phyloP scores from a whole-genome alignment of 2,329 filamentous ascomycete genomes.

The Verticillium nonalfalfae region DNA sequence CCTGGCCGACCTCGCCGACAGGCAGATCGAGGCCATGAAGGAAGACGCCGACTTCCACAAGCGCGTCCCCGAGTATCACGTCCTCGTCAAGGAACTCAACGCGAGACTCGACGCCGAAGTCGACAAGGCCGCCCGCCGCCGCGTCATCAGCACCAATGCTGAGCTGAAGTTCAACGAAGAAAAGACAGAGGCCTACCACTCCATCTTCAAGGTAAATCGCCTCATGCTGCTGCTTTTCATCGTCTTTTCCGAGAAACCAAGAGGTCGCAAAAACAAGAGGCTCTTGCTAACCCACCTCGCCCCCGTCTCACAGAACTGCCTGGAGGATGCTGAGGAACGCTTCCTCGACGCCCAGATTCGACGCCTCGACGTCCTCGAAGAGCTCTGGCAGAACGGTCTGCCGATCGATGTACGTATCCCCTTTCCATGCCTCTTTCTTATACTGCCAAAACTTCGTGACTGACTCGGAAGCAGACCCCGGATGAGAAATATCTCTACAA shows the following conservation, averaged over 20 bases:
- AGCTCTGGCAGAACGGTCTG: constrained; percentile 34
- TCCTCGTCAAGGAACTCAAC: constrained; percentile 43
- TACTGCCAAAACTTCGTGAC: constrained; percentile 8
- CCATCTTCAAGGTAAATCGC: constrained; percentile 31
- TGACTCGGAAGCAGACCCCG: constrained; percentile 22
- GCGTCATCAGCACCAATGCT: constrained; percentile 15
- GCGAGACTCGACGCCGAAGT: constrained; percentile 22
- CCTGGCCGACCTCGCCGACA: constrained; percentile 58
- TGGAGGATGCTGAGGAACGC: constrained; percentile 30
- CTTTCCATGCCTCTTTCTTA: neutral
- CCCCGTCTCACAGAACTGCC: constrained; percentile 23
- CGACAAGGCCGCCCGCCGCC: constrained; percentile 21
- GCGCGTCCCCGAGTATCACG: constrained; percentile 44
- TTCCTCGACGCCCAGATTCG: constrained; percentile 39
- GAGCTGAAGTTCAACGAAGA: constrained; percentile 31
- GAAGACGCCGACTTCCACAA: constrained; percentile 46
- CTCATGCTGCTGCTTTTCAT: constrained; percentile 3
- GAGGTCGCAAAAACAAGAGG: too few species aligned
- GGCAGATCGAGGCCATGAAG: constrained; percentile 50
- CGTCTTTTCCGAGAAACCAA: neutral
- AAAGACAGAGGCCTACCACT: constrained; percentile 23
- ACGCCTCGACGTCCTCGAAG: constrained; percentile 36
- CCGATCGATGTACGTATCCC: constrained; percentile 40
- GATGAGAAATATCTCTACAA: constrained; percentile 40
- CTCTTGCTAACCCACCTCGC: constrained; percentile 5